Evolutionary conservation across 2,329 filamentous ascomycete species (phyloP).

Genomic region (Ascochyta lentis): DNA sequence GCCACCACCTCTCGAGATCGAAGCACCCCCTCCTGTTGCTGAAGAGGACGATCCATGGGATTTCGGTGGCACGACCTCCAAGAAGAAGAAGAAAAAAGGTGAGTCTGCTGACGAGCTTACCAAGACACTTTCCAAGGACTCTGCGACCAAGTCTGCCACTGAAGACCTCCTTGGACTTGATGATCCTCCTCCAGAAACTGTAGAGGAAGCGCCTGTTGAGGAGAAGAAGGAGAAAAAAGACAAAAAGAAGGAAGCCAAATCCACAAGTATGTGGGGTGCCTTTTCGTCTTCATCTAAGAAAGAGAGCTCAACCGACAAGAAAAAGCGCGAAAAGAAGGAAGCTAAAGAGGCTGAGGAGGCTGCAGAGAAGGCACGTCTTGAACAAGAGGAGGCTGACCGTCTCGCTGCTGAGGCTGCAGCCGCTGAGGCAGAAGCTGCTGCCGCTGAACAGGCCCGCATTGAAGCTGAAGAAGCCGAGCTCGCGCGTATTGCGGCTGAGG

Average conservation of each 20-base stretch:
- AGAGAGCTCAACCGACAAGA: slow-evolving; percentile 40
- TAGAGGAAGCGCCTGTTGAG: slow-evolving; percentile 22
- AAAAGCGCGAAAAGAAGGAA: slow-evolving; percentile 46
- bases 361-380: slow-evolving; percentile 36
- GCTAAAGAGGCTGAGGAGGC: slow-evolving; percentile 38
- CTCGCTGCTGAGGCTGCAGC: slow-evolving; percentile 47
- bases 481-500: slow-evolving; percentile 35
- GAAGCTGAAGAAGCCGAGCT: slow-evolving; percentile 22
- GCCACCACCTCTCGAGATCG: slow-evolving; percentile 62
- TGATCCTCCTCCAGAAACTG: slow-evolving; percentile 29
- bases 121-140: slow-evolving; percentile 39
- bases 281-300: slow-evolving; percentile 40
- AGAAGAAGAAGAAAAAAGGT: slow-evolving; percentile 48
- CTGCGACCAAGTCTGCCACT: slow-evolving; percentile 41
- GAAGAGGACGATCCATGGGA: slow-evolving; percentile 47
- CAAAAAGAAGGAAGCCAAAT: slow-evolving; percentile 36
- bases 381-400: slow-evolving; percentile 48
- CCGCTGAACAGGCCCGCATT: slow-evolving; percentile 25
- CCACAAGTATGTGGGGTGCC: slow-evolving; percentile 30
- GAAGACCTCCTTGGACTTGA: slow-evolving; percentile 45
- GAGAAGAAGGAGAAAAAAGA: slow-evolving; percentile 40
- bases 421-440: slow-evolving; percentile 38
- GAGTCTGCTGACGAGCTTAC: slow-evolving; percentile 38
- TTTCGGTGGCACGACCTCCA: slow-evolving; percentile 28
- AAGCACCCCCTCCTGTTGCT: slow-evolving; percentile 46